Evolutionary conservation across 2,329 filamentous ascomycete genomes (phyloP).

Genomic region (Colletotrichum higginsianum): DNA sequence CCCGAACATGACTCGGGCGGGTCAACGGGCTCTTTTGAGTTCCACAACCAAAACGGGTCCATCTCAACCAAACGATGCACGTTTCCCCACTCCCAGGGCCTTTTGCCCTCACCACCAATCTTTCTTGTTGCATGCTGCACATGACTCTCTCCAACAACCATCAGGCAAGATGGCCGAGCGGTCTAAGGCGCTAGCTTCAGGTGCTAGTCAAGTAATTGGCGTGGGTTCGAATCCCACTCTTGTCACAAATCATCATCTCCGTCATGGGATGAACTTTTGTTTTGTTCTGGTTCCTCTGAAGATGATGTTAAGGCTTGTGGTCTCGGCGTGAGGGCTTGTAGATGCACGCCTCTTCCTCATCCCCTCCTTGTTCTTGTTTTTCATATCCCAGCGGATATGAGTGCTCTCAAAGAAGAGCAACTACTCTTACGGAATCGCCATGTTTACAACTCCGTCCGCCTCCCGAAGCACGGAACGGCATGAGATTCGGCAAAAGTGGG

Average conservation of each 20-base stretch:
- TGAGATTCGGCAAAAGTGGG: too few species aligned
- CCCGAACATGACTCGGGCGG: neutral
- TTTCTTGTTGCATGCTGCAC: too few species aligned
- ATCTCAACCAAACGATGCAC: neutral
- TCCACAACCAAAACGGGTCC: neutral
- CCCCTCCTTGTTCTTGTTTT: too few species aligned
- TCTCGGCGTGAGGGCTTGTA: neutral
- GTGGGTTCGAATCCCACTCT: constrained; percentile 11
- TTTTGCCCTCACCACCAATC: neutral
- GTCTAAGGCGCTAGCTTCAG: constrained; percentile 33
- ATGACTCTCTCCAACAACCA: rapidly evolving
- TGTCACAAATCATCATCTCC: neutral
- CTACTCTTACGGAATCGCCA: too few species aligned
- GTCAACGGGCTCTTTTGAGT: neutral
- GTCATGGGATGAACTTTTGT: neutral
- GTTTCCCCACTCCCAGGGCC: constrained; percentile 10
- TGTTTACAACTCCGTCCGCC: too few species aligned
- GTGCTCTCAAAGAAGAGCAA: too few species aligned
- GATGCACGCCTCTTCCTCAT: too few species aligned
- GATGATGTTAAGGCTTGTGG: neutral
- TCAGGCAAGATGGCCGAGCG: constrained; percentile 29
- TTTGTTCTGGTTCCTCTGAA: neutral
- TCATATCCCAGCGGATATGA: too few species aligned
- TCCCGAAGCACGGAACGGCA: too few species aligned
- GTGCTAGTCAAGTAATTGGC: constrained; percentile 33